Evolutionary conservation across 75 land plant genomes (phyloP).

Genomic region (Pinus albicaulis): DNA sequence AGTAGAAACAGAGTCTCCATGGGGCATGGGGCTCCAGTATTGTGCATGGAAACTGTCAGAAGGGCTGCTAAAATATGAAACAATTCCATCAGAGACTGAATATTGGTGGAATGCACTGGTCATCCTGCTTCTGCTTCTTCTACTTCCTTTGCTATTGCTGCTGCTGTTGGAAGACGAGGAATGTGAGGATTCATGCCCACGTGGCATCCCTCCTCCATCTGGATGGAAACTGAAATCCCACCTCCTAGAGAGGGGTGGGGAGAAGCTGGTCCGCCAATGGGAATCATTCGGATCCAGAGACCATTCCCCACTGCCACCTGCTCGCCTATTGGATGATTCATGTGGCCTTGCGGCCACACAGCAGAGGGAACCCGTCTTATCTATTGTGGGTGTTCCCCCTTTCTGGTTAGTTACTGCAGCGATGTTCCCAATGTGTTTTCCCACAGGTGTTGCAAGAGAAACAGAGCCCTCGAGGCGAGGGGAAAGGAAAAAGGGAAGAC

Average conservation of each 20-base stretch:
- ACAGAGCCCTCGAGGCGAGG: too few species aligned
- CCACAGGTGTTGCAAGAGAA: too few species aligned
- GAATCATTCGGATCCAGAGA: conserved; percentile 59
- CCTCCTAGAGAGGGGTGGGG: conserved; percentile 52
- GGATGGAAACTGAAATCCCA: conserved; percentile 40
- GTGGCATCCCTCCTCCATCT: conserved; percentile 21
- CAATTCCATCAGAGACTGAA: conserved; percentile 40
- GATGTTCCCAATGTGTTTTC: too few species aligned
- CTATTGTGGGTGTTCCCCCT: conserved; percentile 15
- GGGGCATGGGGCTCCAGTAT: conserved; percentile 63
- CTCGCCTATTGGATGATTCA: conserved; percentile 17
- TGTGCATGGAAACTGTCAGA: conserved; percentile 45
- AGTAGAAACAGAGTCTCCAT: conserved; percentile 34
- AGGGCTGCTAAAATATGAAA: conserved; percentile 50
- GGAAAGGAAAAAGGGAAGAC: too few species aligned
- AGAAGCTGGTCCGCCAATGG: conserved; percentile 75
- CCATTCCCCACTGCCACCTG: conserved; percentile 26
- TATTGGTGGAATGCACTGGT: conserved; percentile 15
- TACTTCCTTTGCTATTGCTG: conserved; percentile 44
- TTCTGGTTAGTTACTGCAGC: too few species aligned
- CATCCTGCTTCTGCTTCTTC: conserved; percentile 15
- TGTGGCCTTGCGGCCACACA: conserved; percentile 51
- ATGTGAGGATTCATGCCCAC: conserved; percentile 32
- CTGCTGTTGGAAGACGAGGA: conserved; percentile 33
- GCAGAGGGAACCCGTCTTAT: conserved; percentile 41